Percentiles rank a stretch among this genome's conserved stretches.
phyloP scores from a whole-genome alignment of 2,329 filamentous ascomycete species.

The Sclerotinia spermophila region DNA sequence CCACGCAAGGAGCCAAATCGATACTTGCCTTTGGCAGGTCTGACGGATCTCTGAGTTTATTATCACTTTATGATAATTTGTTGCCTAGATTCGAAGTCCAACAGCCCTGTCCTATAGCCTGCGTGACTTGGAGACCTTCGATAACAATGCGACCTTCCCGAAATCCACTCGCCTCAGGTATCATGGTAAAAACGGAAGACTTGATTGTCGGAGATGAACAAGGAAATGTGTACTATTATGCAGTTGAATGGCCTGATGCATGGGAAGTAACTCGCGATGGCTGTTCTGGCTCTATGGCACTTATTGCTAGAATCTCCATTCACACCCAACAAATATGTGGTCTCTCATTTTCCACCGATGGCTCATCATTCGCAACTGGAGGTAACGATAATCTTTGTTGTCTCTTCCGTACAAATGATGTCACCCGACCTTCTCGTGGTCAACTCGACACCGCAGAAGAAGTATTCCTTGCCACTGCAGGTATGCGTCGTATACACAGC shows the following conservation, averaged over 20 bases:
- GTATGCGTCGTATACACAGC: slow-evolving; percentile 35
- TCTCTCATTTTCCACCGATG: slow-evolving; percentile 79
- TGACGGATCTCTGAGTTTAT: slow-evolving; percentile 70
- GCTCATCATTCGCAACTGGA: slow-evolving; percentile 75
- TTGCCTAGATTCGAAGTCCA: slow-evolving; percentile 70
- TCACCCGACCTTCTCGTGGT: slow-evolving; percentile 23
- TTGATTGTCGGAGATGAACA: slow-evolving; percentile 80
- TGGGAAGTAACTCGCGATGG: slow-evolving; percentile 60
- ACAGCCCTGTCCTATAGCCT: slow-evolving; percentile 71
- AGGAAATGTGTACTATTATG: slow-evolving; percentile 83
- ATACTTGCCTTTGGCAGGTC: slow-evolving; percentile 84
- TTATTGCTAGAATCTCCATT: slow-evolving; percentile 71
- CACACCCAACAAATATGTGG: slow-evolving; percentile 92
- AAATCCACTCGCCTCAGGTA: slow-evolving; percentile 43
- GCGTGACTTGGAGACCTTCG: slow-evolving; percentile 74
- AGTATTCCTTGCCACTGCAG: slow-evolving; percentile 26
- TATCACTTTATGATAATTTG: slow-evolving; percentile 67
- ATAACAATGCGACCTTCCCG: slow-evolving; percentile 50
- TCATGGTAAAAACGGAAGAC: slow-evolving; percentile 68
- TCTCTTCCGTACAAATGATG: slow-evolving; percentile 59
- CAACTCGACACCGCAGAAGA: slow-evolving; percentile 24
- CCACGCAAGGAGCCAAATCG: slow-evolving; percentile 65
- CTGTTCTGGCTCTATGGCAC: slow-evolving; percentile 74
- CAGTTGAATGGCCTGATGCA: slow-evolving; percentile 74
- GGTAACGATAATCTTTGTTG: slow-evolving; percentile 90